Percentiles rank a stretch among this genome's conserved stretches.
phyloP scores from a whole-genome alignment of 305 asterid genomes.

The Petunia hybrid region DNA sequence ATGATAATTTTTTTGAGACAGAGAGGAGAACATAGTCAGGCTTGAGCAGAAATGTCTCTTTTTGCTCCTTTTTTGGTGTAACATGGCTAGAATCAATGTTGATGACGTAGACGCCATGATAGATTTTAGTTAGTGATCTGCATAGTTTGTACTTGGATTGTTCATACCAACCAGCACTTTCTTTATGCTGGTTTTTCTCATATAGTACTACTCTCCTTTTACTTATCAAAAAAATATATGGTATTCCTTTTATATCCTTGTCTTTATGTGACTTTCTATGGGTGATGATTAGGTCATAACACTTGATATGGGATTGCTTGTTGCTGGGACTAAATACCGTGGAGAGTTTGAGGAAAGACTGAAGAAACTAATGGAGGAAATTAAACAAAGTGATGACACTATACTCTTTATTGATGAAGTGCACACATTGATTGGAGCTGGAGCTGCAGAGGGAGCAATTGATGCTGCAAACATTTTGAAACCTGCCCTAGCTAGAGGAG shows the following conservation, averaged over 20 bases:
- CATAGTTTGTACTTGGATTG: no score
- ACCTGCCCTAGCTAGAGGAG: conserved; percentile 98
- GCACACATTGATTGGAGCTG: conserved; percentile 98
- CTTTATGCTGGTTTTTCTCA: no score
- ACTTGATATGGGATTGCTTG: conserved; percentile 94
- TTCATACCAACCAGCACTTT: no score
- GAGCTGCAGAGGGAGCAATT: conserved; percentile 99
- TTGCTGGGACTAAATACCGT: conserved; percentile 98
- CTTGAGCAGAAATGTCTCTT: no score
- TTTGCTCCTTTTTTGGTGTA: no score
- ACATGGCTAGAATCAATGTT: no score
- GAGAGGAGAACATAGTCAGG: no score
- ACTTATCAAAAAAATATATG: neutral
- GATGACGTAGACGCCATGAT: no score
- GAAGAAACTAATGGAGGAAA: conserved; percentile 97
- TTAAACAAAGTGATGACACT: conserved; percentile 89
- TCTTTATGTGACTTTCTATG: conserved; percentile 21
- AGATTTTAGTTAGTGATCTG: no score
- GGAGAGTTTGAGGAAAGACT: conserved; percentile 98
- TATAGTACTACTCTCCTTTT: no score
- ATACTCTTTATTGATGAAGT: conserved; percentile 97
- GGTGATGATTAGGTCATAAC: conserved; percentile 77
- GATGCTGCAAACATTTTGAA: conserved; percentile 98
- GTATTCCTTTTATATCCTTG: neutral
- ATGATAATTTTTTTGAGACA: no score